phyloP scores from a whole-genome alignment of 2,329 filamentous ascomycete genomes.

The Atkinsonella texensis region DNA sequence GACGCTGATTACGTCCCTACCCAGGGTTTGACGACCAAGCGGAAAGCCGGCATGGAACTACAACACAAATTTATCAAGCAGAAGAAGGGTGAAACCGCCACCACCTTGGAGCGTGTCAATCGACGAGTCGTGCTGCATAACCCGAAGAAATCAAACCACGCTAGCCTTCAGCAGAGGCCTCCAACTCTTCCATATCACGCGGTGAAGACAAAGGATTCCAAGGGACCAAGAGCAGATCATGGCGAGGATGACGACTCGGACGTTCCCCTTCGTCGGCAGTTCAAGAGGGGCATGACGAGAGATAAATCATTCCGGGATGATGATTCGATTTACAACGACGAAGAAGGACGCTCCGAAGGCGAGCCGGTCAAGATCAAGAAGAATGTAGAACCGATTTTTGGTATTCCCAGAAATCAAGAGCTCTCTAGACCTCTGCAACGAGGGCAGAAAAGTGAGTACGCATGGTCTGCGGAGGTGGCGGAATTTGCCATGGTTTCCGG shows the following conservation, averaged over 20 bases:
- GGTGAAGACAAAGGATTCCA: background rate
- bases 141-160: background rate
- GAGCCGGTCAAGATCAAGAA: constrained; percentile 7
- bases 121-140: background rate
- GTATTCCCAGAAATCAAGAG: constrained; percentile 9
- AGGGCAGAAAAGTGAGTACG: constrained; percentile 9
- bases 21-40: background rate
- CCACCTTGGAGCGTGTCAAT: background rate
- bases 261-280: background rate
- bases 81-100: background rate
- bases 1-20: constrained; percentile 2
- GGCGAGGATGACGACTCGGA: background rate
- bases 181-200: background rate
- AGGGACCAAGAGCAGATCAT: background rate
- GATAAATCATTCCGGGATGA: background rate
- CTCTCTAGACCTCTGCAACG: constrained; percentile 6
- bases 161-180: background rate
- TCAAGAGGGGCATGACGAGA: background rate
- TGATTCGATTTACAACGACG: background rate
- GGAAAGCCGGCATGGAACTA: background rate
- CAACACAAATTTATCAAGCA: constrained; percentile 6
- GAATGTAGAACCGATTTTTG: constrained; percentile 11
- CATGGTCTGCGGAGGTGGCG: constrained; percentile 15
- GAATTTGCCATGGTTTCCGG: constrained; percentile 12
- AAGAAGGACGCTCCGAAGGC: background rate